A percentile compares a stretch with the other conserved stretches of the same genome.
Evolutionary conservation across 1,284 basidiomycete species (phyloP).

Genomic region (Ustanciosporium gigantosporum): DNA sequence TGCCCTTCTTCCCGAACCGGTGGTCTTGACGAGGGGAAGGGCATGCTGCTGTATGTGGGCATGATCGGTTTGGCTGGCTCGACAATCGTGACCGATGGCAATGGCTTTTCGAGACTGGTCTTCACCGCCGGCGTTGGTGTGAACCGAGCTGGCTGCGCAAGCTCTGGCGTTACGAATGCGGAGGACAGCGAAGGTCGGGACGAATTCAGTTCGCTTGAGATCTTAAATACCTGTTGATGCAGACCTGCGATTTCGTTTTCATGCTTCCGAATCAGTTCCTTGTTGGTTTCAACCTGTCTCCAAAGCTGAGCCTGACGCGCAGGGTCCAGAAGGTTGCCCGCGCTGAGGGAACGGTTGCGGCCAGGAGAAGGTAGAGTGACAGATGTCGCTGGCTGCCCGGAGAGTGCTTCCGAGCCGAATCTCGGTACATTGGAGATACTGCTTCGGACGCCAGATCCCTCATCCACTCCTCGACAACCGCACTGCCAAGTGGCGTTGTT

Average conservation of each 20-base stretch:
- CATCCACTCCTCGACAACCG: slow-evolving; percentile 11
- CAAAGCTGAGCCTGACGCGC: slow-evolving; percentile 21
- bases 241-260: slow-evolving; percentile 23
- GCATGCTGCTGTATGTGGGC: no score
- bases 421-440: neutral
- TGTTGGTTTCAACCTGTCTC: slow-evolving; percentile 24
- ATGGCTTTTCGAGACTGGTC: neutral
- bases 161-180: slow-evolving; percentile 1
- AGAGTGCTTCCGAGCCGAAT: neutral
- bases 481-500: slow-evolving; percentile 38
- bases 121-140: neutral
- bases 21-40: neutral
- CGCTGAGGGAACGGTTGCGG: slow-evolving; percentile 14
- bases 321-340: slow-evolving; percentile 9
- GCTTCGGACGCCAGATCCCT: neutral
- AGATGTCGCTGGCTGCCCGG: neutral
- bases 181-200: slow-evolving; percentile 17
- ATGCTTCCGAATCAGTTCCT: slow-evolving; percentile 23
- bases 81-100: no score
- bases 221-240: slow-evolving; percentile 22
- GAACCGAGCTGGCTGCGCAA: neutral
- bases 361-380: slow-evolving; percentile 11
- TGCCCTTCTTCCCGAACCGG: no score
- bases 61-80: no score
- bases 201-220: slow-evolving; percentile 25